These are phyloP conservation scores for Crithidia fasciculata DNA, from an alignment of 208 protist genomes.

Conservation along the genomic window DNA sequence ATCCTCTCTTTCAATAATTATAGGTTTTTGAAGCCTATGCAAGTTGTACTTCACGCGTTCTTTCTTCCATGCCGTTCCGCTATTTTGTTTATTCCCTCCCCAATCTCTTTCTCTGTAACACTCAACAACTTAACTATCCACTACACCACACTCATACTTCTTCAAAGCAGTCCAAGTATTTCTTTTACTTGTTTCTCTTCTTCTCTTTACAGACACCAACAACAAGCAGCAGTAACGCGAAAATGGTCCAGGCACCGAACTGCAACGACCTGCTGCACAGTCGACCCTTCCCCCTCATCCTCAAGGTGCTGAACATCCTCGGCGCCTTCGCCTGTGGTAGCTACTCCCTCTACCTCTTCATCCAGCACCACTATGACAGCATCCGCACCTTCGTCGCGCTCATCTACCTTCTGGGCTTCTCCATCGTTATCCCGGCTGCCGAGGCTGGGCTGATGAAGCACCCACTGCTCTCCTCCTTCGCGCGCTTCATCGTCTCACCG, in stretches of 20 bases:
- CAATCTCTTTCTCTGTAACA: too few species aligned
- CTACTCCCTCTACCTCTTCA: slow-evolving; percentile 63
- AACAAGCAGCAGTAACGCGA: not conserved
- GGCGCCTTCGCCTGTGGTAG: slow-evolving; percentile 61
- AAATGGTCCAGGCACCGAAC: slow-evolving; percentile 25
- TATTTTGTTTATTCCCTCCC: too few species aligned
- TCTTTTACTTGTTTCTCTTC: too few species aligned
- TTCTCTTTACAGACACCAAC: too few species aligned
- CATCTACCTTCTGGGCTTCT: slow-evolving; percentile 58
- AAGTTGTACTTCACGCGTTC: too few species aligned
- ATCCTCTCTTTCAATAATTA: too few species aligned
- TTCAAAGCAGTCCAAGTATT: too few species aligned
- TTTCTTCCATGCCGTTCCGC: too few species aligned
- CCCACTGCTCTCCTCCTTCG: slow-evolving; percentile 44
- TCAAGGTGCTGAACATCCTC: slow-evolving; percentile 52
- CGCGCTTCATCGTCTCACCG: slow-evolving; percentile 55
- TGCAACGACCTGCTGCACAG: slow-evolving; percentile 31
- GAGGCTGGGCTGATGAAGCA: slow-evolving; percentile 65
- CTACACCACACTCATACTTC: too few species aligned
- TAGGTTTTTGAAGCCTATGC: too few species aligned
- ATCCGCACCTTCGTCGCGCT: slow-evolving; percentile 47
- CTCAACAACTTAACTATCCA: too few species aligned
- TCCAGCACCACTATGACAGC: slow-evolving; percentile 24
- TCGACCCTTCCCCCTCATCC: slow-evolving; percentile 38
- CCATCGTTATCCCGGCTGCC: slow-evolving; percentile 60